Base-by-base conservation (phyloP, 768 basidiomycete species). In the Lentinula detonsa region DNA sequence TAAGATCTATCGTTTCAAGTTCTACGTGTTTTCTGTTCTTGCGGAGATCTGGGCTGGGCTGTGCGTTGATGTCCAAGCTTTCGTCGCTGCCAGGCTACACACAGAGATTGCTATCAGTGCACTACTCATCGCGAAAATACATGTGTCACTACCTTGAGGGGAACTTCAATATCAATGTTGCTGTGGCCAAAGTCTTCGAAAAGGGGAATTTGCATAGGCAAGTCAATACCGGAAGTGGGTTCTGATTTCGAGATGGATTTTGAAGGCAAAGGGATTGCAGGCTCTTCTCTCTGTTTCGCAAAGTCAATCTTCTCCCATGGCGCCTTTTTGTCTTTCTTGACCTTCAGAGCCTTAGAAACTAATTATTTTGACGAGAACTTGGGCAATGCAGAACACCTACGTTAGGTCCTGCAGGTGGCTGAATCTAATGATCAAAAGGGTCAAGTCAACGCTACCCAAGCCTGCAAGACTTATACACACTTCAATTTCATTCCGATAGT, bases 301-400 rank as follows among this genome's bases (percentile, higher is more conserved):
- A 70, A 68, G 42, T 64, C 64, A 35, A 64, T 56, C 35, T 65
- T 64, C 52, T 70, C 71, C 72, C 71, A 73, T 10, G 73, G 70
- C 6, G 74, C 74, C 65, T 72, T 71, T 48, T 59, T 64, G 9
- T 66, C 54, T 52, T 71, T 73, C 65, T 64, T 61, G 59, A 43
- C 15, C 49, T 61, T 66, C 59, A 37, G 37, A n/a, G 21, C 49
- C 31, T 61, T 53, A 4, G 28, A 58, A 50, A 43, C 63, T 15
- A 40, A 56, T 23, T 56, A 60, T 46, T 39, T 21, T 34, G 46
- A 57, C 6, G 40, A 23, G 28, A 13, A 42, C 3, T 21, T 21
- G 15, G 11, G 13, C 4, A 16, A 56, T 21, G 18, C 4, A 23
- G 31, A 15, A 15, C 21, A 56, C 55, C 39, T 23, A 56, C 40